Evolutionary conservation across 441 rosid species (phyloP), one percentile per base, ranked within the genome.

Genomic region (Eruca vesicaria): DNA sequence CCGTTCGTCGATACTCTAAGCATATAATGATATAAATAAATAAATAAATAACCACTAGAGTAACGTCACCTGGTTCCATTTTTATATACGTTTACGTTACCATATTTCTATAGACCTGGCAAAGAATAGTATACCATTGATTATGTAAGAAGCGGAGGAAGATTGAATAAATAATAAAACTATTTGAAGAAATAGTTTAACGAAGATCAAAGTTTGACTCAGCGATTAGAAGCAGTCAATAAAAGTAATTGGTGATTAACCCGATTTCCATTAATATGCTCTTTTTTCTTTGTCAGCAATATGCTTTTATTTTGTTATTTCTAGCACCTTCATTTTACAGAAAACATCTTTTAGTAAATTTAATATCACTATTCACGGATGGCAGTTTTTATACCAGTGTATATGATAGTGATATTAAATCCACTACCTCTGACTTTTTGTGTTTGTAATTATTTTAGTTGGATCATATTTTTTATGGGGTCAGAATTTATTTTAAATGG

Each of bases 1-100:
- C 15, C 36, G 61, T n/a, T n/a, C n/a, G 72, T 55, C 72, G 26
- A 64, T 20, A 64, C n/a, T n/a, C 32, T n/a, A n/a, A n/a, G n/a
- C n/a, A n/a, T n/a, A n/a, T n/a, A n/a, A n/a, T n/a, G n/a, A n/a
- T n/a, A n/a, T n/a, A n/a, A n/a, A n/a, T n/a, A 15, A n/a, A 38
- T 35, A 41, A 26, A 20, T 62, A 62, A 23, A 64, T 23, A 55
- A 68, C 18, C 55, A 69, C 55, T 23, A 21, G 7, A 12, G 10
- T 16, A 36, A 35, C 11, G 23, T 56, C 62, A 16, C 55, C 5
- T 26, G 5, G 19, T 56, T 56, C 36, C 26, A 36, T 23, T 19
- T 35, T 19, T 20, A 32, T n/a, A 35, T 21, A n/a, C 32, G 31
- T 53, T 14, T 33, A 53, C 20, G 38, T 29, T 31, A 21, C 21